Conservation (phyloP, 805 yeast genomes). For the Ogataea trehaloabstinens region DNA sequence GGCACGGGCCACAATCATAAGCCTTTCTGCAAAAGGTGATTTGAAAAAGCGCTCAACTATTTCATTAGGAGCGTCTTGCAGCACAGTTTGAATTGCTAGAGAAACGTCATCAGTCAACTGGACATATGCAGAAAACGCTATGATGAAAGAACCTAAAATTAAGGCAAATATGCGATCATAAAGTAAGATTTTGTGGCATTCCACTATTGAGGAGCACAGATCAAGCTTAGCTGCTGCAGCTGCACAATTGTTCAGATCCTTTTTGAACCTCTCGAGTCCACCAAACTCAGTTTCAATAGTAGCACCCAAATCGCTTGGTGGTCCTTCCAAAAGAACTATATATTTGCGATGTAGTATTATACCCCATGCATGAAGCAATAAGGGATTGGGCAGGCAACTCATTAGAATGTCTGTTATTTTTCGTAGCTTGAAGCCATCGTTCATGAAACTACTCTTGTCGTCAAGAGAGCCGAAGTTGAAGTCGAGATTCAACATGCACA, state of each 20-base stretch:
- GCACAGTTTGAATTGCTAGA: slow-evolving; percentile 39
- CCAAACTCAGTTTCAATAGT: slow-evolving; percentile 20
- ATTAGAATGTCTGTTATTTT: slow-evolving; percentile 21
- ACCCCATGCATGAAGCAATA: slow-evolving; percentile 67
- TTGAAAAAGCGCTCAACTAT: slow-evolving; percentile 45
- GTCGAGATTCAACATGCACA: slow-evolving; percentile 57
- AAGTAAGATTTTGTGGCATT: slow-evolving; percentile 40
- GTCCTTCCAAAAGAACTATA: slow-evolving; percentile 35
- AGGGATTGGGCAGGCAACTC: slow-evolving; percentile 39
- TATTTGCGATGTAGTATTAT: slow-evolving; percentile 54
- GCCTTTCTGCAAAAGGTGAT: slow-evolving; percentile 40
- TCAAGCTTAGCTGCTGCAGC: slow-evolving; percentile 37
- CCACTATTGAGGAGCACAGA: slow-evolving; percentile 45
- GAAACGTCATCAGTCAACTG: slow-evolving; percentile 46
- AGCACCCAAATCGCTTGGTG: slow-evolving; percentile 23
- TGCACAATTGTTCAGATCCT: slow-evolving; percentile 35
- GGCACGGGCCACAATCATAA: slow-evolving; percentile 57
- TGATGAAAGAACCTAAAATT: slow-evolving; percentile 43
- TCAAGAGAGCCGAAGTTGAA: slow-evolving; percentile 43
- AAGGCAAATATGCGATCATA: slow-evolving; percentile 54
- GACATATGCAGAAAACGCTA: slow-evolving; percentile 48
- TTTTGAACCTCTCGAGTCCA: slow-evolving; percentile 20
- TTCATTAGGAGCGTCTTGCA: slow-evolving; percentile 44
- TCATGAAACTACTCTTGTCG: slow-evolving; percentile 37
- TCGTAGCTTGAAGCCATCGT: slow-evolving; percentile 39